Evolutionary conservation across 495 filamentous ascomycete genomes (phyloP).

Genomic region (Pyrenula massariospora): DNA sequence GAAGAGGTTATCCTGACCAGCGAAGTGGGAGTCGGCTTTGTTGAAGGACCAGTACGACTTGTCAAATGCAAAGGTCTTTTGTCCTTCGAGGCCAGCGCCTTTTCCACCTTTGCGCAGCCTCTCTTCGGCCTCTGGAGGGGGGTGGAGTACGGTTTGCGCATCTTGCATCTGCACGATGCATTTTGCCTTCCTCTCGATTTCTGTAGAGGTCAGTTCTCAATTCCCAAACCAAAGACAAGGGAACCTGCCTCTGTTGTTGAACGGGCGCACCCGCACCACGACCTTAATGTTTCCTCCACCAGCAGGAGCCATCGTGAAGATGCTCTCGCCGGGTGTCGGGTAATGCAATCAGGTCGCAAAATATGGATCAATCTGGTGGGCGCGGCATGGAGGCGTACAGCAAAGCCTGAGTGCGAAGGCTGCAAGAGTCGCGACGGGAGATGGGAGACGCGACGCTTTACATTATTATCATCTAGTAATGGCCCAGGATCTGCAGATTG

Average conservation of each 20-base stretch:
- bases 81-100: constrained; percentile 57
- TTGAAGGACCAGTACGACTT: constrained; percentile 97
- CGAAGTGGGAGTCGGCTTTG: constrained; percentile 67
- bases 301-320: constrained; percentile 52
- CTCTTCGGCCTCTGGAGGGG: constrained; percentile 55
- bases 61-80: constrained; percentile 91
- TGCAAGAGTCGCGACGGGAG: not conserved
- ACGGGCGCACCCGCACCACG: constrained; percentile 88
- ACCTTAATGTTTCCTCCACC: constrained; percentile 99
- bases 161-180: constrained; percentile 97
- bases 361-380: not conserved
- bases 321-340: not conserved
- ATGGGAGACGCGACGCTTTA: not conserved
- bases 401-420: not conserved
- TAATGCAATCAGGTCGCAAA: not conserved
- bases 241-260: constrained; percentile 77
- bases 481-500: not conserved
- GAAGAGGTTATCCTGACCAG: constrained; percentile 82
- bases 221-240: not conserved
- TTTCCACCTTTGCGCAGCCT: constrained; percentile 48
- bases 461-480: not conserved
- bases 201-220: constrained; percentile 25
- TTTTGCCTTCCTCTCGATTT: constrained; percentile 85
- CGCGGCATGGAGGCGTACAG: not conserved
- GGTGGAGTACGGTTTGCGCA: constrained; percentile 75